Percentiles rank a stretch among this genome's conserved stretches.
Evolutionary conservation across 2,329 filamentous ascomycete species (phyloP).

Genomic region (Colletotrichum falcatum): DNA sequence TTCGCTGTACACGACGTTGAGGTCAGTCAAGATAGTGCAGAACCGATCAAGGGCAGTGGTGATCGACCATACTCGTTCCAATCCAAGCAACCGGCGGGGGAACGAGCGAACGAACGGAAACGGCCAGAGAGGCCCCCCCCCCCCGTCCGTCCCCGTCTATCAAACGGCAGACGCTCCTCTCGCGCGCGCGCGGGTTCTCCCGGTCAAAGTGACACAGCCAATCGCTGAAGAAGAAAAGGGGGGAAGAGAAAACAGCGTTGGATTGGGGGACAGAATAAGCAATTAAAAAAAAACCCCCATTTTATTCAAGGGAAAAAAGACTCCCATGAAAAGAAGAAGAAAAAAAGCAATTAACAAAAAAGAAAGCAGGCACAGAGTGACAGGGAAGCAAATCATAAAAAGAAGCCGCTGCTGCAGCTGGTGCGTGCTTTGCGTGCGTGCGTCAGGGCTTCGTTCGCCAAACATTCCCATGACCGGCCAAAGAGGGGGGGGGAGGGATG

Average conservation of each 20-base stretch:
- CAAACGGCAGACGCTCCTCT: background rate
- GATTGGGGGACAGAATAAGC: background rate
- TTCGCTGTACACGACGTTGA: constrained; percentile 4
- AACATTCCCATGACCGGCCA: constrained; percentile 21
- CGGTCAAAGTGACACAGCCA: background rate
- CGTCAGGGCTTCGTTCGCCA: constrained; percentile 25
- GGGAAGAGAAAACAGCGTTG: background rate
- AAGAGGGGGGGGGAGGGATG: background rate
- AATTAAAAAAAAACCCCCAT: background rate
- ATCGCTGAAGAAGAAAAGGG: background rate
- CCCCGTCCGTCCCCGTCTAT: too few relatives aligned
- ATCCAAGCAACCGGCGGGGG: background rate
- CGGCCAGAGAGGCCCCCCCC: background rate
- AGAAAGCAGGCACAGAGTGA: background rate
- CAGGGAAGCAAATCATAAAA: background rate
- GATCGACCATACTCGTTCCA: background rate
- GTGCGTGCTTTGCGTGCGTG: constrained; percentile 13
- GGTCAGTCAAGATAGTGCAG: background rate
- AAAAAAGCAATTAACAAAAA: background rate
- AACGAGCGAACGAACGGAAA: background rate
- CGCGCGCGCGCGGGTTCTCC: background rate
- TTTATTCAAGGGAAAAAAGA: too few relatives aligned
- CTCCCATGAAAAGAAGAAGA: background rate
- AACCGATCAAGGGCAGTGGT: constrained; percentile 16
- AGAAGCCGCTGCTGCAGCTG: background rate